Conservation (phyloP, 495 filamentous ascomycete genomes). For the Poronia punctata region DNA sequence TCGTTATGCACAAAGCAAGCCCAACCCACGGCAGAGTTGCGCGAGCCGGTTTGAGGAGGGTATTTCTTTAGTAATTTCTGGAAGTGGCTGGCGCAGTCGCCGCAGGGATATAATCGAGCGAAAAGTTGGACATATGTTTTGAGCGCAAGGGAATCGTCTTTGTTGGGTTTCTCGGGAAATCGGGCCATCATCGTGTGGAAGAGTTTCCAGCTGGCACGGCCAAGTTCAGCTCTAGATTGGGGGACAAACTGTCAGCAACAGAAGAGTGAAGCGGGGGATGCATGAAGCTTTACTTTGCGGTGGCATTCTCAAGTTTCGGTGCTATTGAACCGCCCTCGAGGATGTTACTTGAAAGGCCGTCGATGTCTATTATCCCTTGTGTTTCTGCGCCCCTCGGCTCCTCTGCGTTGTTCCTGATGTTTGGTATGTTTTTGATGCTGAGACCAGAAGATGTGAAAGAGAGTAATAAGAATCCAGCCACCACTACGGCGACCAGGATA, state of each 20-base stretch:
- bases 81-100: conserved; percentile 91
- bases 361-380: conserved; percentile 16
- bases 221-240: conserved; percentile 66
- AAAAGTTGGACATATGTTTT: conserved; percentile 84
- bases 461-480: conserved; percentile 20
- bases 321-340: conserved; percentile 77
- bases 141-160: conserved; percentile 77
- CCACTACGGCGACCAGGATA: conserved; percentile 21
- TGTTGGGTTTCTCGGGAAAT: conserved; percentile 78
- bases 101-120: conserved; percentile 87
- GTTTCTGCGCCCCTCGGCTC: not conserved
- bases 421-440: conserved; percentile 12
- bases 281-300: conserved; percentile 57
- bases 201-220: conserved; percentile 83
- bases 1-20: conserved; percentile 92
- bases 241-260: conserved; percentile 9
- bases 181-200: conserved; percentile 93
- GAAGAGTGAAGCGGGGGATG: not conserved
- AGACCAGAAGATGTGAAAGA: conserved; percentile 23
- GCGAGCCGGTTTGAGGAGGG: conserved; percentile 83
- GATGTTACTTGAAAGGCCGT: conserved; percentile 26
- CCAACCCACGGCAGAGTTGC: conserved; percentile 82
- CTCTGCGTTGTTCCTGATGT: conserved; percentile 11
- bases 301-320: conserved; percentile 87
- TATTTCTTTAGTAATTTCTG: conserved; percentile 71